A percentile compares a stretch with the other conserved stretches of the same genome.
These are phyloP conservation scores for Coniella lustricola DNA, from an alignment of 2,329 filamentous ascomycete species.

Conservation along the genomic window DNA sequence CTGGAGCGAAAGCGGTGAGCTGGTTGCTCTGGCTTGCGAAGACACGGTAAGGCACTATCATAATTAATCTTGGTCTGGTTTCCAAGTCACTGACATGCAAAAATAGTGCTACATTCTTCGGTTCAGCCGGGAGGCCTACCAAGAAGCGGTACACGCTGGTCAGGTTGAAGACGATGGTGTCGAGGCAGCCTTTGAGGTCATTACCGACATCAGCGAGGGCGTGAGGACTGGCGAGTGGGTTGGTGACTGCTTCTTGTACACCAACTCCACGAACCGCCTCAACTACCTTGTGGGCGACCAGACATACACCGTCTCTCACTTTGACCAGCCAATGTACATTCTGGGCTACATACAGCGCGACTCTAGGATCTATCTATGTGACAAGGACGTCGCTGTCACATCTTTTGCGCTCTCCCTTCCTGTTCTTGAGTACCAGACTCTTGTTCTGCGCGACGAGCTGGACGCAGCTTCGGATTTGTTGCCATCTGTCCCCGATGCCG, in stretches of 20 bases:
- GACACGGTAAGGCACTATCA: constrained; percentile 73
- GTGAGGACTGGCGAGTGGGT: constrained; percentile 97
- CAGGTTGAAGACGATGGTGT: constrained; percentile 86
- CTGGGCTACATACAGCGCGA: constrained; percentile 93
- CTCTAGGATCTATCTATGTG: constrained; percentile 87
- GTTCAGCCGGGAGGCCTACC: constrained; percentile 82
- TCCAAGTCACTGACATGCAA: not conserved
- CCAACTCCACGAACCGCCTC: constrained; percentile 89
- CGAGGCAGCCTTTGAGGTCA: constrained; percentile 90
- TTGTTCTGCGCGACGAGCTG: constrained; percentile 89
- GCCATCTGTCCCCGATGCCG: constrained; percentile 75
- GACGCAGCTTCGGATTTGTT: constrained; percentile 84
- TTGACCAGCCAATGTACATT: constrained; percentile 91
- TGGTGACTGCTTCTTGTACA: constrained; percentile 98
- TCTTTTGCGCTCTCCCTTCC: constrained; percentile 87
- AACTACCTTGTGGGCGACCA: constrained; percentile 98
- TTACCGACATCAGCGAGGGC: constrained; percentile 90
- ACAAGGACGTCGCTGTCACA: constrained; percentile 90
- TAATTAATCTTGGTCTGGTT: no score
- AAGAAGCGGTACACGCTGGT: constrained; percentile 74
- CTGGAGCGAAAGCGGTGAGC: constrained; percentile 95
- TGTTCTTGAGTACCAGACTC: constrained; percentile 93
- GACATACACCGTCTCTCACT: constrained; percentile 95
- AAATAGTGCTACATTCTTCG: constrained; percentile 65
- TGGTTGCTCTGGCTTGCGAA: constrained; percentile 87